Evolutionary conservation across 345 rosid species (phyloP).

Genomic region (Camelina sativa): DNA sequence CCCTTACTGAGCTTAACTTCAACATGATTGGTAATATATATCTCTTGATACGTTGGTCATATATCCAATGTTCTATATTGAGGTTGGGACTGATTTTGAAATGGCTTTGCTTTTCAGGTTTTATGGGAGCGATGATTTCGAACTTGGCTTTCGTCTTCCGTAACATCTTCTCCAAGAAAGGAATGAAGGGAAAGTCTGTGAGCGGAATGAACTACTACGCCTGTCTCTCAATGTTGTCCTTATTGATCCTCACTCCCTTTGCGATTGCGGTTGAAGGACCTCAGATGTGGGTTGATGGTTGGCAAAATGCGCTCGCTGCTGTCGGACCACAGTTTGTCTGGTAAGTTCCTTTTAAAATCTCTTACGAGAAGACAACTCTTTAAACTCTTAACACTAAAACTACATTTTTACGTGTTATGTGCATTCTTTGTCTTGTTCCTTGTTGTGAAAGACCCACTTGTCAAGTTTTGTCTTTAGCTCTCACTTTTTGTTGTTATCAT

Average conservation of each 20-base stretch:
- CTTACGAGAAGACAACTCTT: neutral
- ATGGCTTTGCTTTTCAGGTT: constrained; percentile 59
- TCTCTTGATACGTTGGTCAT: neutral
- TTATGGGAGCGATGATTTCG: constrained; percentile 99
- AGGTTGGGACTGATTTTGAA: neutral
- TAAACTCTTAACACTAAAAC: neutral
- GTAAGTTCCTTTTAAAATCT: constrained; percentile 48
- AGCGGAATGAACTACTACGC: constrained; percentile 99
- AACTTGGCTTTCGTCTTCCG: constrained; percentile 96
- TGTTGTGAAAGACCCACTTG: constrained; percentile 24
- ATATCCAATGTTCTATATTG: neutral
- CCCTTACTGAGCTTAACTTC: constrained; percentile 97
- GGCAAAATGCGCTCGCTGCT: constrained; percentile 67
- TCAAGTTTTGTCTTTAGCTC: constrained; percentile 34
- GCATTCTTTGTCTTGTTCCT: constrained; percentile 38
- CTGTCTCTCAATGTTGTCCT: constrained; percentile 89
- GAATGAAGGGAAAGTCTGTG: constrained; percentile 98
- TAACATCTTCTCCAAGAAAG: constrained; percentile 92
- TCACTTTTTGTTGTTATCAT: constrained; percentile 19
- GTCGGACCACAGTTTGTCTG: constrained; percentile 86
- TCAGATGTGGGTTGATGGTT: constrained; percentile 94
- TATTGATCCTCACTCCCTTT: constrained; percentile 88
- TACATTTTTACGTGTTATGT: constrained; percentile 1
- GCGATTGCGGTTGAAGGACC: constrained; percentile 99
- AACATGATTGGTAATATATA: constrained; percentile 57